Evolutionary conservation across 2,329 filamentous ascomycete genomes (phyloP), one percentile per base, ranked within the genome.

Genomic region (Chaetomium strumarium): DNA sequence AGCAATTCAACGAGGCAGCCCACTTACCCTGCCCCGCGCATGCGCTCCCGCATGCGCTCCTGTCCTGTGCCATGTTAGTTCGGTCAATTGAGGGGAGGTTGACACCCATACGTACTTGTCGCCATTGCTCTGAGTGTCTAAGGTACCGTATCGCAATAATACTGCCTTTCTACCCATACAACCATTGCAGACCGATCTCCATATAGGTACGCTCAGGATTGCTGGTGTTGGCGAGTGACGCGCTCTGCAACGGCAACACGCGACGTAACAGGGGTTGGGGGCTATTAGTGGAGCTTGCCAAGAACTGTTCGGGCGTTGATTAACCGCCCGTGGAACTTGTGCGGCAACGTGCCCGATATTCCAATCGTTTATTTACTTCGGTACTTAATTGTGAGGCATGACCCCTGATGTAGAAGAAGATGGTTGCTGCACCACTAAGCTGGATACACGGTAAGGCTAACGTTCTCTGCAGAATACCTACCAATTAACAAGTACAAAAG

Each of bases 21-120:
- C 31, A 66, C 77, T 59, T 73, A 83, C 81, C 80, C 79, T 39
- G 81, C 81, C 56, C 82, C 82, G 56, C 82, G 80, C 64, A 85
- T 77, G 64, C 82, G 81, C 69, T 83, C 76, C 57, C 81, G 79
- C 70, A 84, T 75, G 63, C 80, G 79, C 64, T 83, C 80, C 60
- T 80, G 78, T 60, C 81, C 58, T 60, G 37, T 5, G 33, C 5
- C 5, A 7, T 40, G 43, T 46, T 16, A 49, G 41, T 34, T 41
- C 17, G 14, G 11, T 5, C 12, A 14, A 31, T 37, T 36, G 37
- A 40, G 30, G 20, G 30, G 16, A 5, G 34, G n/a, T 16, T 11
- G 2, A 12, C 12, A 5, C 10, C 4, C n/a, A 14, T 12, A 46
- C 55, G 54, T 61, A 70, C 68, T 67, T 3, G 67, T 66, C 33